Percentiles rank a stretch among this genome's conserved stretches.
Evolutionary conservation across 192 early-diverging fungal genomes (phyloP).

Genomic region (Radiomyces spectabilis): DNA sequence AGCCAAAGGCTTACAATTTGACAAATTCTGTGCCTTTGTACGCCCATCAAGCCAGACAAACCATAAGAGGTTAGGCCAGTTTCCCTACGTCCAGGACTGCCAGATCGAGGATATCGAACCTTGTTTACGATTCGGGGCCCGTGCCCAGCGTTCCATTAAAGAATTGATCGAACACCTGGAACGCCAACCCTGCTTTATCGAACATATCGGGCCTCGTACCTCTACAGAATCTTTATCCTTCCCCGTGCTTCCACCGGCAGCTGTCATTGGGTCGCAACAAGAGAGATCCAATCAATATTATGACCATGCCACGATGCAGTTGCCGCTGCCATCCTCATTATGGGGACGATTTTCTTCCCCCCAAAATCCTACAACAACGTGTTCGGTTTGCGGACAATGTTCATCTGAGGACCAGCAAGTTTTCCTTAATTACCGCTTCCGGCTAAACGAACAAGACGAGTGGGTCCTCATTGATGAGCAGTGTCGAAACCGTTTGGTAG

Average conservation of each 20-base stretch:
- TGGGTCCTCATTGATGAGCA: constrained; percentile 51
- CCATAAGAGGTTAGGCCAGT: constrained; percentile 58
- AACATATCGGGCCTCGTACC: too few relatives aligned
- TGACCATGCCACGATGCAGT: too few relatives aligned
- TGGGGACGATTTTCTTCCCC: too few relatives aligned
- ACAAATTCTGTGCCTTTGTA: constrained; percentile 60
- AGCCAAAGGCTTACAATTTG: constrained; percentile 74
- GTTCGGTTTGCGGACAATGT: too few relatives aligned
- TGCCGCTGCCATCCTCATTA: too few relatives aligned
- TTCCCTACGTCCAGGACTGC: constrained; percentile 76
- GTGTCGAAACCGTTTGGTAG: constrained; percentile 83
- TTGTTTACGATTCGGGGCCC: constrained; percentile 82
- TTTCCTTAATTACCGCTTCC: too few relatives aligned
- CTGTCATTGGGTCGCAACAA: too few relatives aligned
- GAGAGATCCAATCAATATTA: too few relatives aligned
- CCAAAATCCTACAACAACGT: too few relatives aligned
- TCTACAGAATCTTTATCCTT: too few relatives aligned
- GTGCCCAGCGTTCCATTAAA: constrained; percentile 71
- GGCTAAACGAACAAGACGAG: constrained; percentile 10
- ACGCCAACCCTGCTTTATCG: constrained; percentile 64
- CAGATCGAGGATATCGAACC: constrained; percentile 84
- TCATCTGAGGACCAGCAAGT: too few relatives aligned
- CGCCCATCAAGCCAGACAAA: constrained; percentile 55
- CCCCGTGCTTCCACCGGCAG: too few relatives aligned
- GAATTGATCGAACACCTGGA: constrained; percentile 77